Evolutionary conservation across 2,329 filamentous ascomycete species (phyloP).

Genomic region (Diaporthe amygdali): DNA sequence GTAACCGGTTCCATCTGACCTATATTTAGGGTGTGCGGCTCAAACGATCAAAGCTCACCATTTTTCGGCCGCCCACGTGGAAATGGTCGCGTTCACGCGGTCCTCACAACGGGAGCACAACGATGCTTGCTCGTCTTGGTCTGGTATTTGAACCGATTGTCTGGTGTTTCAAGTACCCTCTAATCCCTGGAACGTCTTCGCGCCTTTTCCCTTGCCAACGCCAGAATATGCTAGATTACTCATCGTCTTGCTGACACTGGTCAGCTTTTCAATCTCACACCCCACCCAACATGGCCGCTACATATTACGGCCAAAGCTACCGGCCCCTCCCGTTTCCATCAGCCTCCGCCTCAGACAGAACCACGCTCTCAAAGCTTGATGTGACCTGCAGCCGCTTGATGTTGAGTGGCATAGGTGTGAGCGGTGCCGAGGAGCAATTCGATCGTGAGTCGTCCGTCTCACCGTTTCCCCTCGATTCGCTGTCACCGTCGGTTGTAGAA

Average conservation of each 20-base stretch:
- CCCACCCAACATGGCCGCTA: background rate
- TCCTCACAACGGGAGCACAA: background rate
- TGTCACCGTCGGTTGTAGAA: background rate
- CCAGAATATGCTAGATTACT: background rate
- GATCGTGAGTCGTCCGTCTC: background rate
- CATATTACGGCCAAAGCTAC: background rate
- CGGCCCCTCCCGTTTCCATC: background rate
- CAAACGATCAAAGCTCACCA: background rate
- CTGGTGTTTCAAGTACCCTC: background rate
- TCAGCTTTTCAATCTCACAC: background rate
- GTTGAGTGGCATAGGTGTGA: background rate
- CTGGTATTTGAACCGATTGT: background rate
- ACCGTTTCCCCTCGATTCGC: background rate
- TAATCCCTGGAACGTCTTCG: background rate
- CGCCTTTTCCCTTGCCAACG: background rate
- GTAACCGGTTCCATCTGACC: background rate
- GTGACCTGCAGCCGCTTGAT: constrained; percentile 4
- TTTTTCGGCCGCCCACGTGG: background rate
- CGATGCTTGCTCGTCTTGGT: background rate
- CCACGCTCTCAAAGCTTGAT: constrained; percentile 15
- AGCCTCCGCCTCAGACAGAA: background rate
- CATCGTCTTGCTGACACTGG: background rate
- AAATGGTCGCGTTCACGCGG: background rate
- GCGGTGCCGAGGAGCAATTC: background rate
- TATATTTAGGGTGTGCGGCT: background rate